Base-by-base conservation (phyloP, 495 filamentous ascomycete genomes). In the Aspergillus cavernicola region DNA sequence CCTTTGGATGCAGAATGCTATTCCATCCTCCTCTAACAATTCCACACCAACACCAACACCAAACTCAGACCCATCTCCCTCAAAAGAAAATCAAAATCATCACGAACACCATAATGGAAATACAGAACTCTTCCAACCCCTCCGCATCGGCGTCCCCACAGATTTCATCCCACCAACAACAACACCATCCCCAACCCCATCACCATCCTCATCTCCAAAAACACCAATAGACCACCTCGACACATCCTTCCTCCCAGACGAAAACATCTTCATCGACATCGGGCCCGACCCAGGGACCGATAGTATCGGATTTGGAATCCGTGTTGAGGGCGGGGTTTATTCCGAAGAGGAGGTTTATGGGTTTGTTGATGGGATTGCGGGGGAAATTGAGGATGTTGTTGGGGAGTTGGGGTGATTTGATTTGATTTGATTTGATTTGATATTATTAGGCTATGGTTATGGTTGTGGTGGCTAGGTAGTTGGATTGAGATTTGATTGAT, bases 221-320 rank as follows among this genome's bases (percentile, higher is more conserved):
- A 71, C 66, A 0, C 35, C 66, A 0, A 58, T 71, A 9, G 43
- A 57, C 9, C 39, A 6, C 0, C 20, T 71, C 20, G 64, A 67
- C 28, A 66, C 64, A 4, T 58, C 57, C 1, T 59, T 55, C 31
- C 35, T 71, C 0, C 57, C 60, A 0, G 53, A 64, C 7, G 53
- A 57, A 23, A 71, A 68, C 35, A 32, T 71, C 2, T 71, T 53
- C 48, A 60, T 71, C 9, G 68, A 71, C 57, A 55, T 68, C 10
- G 60, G 45, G 6, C 56, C 60, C 9, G 55, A 64, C 32, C 40
- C 38, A 0, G 56, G 57, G 37, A 65, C 55, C 0, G 59, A 71
- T 54, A 53, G 54, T 22, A 55, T 68, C 29, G 65, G 65, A 1
- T 66, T 70, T 41, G 59, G 57, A 4, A 51, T 66, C n/a, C 53